Evolutionary conservation across 495 filamentous ascomycete genomes (phyloP), one percentile per base, ranked within the genome.

Genomic region (Penicillium canescens): DNA sequence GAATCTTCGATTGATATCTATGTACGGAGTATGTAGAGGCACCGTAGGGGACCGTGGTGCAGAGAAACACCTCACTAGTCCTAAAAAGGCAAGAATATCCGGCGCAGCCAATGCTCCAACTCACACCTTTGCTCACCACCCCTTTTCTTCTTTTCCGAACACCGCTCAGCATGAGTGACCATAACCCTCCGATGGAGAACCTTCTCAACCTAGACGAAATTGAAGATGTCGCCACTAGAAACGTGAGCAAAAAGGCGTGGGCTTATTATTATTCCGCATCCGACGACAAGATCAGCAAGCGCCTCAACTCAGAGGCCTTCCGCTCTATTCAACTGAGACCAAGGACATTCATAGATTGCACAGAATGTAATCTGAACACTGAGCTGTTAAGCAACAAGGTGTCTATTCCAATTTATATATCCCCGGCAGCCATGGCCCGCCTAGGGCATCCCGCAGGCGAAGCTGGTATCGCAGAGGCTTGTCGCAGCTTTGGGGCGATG

Each of bases 241-340:
- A 82, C 47, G 82, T 96, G 42, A 85, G 82, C 61, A 78, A 84
- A 41, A 95, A 92, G 70, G 88, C 84, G 38, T 95, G 89, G 89
- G 91, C 90, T 42, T 96, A 96, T 74, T 96, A 96, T 78, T 95
- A 81, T 71, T 96, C 91, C 6, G 90, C 91, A 2, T 77, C 77
- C 52, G 91, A 96, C 72, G 92, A 96, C 71, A 79, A 91, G 14
- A 60, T 84, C 62, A 86, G 84, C 46, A 96, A 96, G 66, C 71
- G 57, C 13, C 82, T 86, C 70, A 97, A 97, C 74, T 90, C 85
- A 60, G 69, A 78, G 18, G 88, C 86, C 38, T 96, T 90, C 72
- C 78, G 79, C 37, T 80, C 81, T 52, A 93, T 97, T 56, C 76
- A 96, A 3, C 78, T 97, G 3, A 86, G 92, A 13, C 92, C 92